phyloP scores from a whole-genome alignment of 2,329 filamentous ascomycete species.

The Colletotrichum sp. region DNA sequence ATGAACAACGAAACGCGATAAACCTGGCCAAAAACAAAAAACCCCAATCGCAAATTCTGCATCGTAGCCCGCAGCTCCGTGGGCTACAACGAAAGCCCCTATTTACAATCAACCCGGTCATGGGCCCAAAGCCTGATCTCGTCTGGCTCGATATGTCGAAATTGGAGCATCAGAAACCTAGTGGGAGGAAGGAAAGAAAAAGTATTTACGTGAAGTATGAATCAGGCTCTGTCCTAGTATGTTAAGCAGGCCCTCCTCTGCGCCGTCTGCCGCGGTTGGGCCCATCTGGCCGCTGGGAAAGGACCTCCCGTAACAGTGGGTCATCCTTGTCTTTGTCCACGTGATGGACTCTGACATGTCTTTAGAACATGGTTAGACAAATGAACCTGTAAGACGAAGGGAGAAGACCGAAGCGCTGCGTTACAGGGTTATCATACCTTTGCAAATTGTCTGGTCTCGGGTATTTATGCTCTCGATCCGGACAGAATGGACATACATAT shows the following conservation, averaged over 20 bases:
- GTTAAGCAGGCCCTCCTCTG: conserved; percentile 51
- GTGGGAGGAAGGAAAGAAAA: not conserved
- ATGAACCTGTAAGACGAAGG: not conserved
- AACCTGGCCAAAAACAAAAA: not conserved
- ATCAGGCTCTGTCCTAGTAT: not conserved
- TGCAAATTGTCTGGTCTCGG: conserved; percentile 95
- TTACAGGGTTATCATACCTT: conserved; percentile 62
- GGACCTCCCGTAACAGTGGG: conserved; percentile 77
- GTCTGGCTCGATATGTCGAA: not conserved
- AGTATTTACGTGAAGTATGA: conserved; percentile 10
- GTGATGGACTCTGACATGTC: conserved; percentile 93
- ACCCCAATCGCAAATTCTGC: not conserved
- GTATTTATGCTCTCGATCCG: conserved; percentile 91
- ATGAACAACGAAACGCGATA: not conserved
- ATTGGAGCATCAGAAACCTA: not conserved
- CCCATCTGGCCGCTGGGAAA: conserved; percentile 85
- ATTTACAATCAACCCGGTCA: conserved; percentile 3
- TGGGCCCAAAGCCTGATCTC: not conserved
- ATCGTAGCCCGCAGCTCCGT: not conserved
- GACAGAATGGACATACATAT: conserved; percentile 96
- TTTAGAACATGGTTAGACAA: conserved; percentile 37
- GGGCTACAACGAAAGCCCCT: not conserved
- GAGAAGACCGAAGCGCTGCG: not conserved
- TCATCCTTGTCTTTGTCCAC: conserved; percentile 90
- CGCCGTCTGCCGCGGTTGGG: conserved; percentile 80